Conservation (phyloP, 2,329 filamentous ascomycete species). For the Penicillium sp. region DNA sequence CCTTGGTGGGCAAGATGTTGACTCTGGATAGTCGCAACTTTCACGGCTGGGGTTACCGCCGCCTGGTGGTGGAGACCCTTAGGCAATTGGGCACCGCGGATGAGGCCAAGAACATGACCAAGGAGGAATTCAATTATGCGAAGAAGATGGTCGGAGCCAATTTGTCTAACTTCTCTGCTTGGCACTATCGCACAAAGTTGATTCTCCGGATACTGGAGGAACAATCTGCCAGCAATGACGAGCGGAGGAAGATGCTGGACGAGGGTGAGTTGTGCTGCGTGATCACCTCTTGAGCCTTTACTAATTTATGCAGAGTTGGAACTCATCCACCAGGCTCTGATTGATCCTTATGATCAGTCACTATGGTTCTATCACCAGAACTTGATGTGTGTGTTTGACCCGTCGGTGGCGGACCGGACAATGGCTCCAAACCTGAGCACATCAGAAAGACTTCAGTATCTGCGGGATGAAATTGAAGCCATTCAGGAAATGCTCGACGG, state of each 20-base stretch:
- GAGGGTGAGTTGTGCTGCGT: constrained; percentile 49
- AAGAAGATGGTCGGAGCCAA: constrained; percentile 79
- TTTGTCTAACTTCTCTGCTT: constrained; percentile 93
- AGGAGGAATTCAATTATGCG: constrained; percentile 83
- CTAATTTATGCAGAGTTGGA: constrained; percentile 56
- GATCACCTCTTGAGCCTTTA: background rate
- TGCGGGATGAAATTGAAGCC: constrained; percentile 66
- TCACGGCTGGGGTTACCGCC: constrained; percentile 90
- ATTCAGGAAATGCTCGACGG: constrained; percentile 63
- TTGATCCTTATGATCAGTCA: constrained; percentile 89
- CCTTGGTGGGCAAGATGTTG: constrained; percentile 81
- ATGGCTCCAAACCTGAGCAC: constrained; percentile 61
- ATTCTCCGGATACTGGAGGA: constrained; percentile 72
- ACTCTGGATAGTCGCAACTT: constrained; percentile 83
- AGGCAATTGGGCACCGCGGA: constrained; percentile 51
- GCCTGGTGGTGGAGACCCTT: constrained; percentile 69
- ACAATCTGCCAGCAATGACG: constrained; percentile 57
- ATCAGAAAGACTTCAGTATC: constrained; percentile 59
- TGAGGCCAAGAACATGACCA: constrained; percentile 57
- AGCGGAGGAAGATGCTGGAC: constrained; percentile 66
- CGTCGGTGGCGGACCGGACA: constrained; percentile 46
- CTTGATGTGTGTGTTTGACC: constrained; percentile 64
- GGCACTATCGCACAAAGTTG: constrained; percentile 84
- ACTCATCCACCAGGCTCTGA: constrained; percentile 70
- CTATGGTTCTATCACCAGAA: constrained; percentile 97